phyloP scores from a whole-genome alignment of 495 filamentous ascomycete genomes.

The Sordaria brevicollis region DNA sequence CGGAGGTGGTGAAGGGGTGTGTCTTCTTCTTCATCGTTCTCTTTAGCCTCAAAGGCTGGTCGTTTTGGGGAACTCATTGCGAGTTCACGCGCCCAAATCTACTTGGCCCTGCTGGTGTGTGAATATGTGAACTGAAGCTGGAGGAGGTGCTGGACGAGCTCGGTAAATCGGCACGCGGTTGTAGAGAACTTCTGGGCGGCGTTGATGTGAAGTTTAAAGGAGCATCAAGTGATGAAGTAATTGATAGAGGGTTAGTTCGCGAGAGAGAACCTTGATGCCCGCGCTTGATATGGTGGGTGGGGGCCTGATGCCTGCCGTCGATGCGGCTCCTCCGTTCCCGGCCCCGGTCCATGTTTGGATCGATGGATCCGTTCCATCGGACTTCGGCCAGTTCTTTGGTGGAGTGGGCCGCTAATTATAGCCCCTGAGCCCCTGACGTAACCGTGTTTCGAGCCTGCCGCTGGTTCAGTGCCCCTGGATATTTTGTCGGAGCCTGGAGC shows the following conservation, averaged over 20 bases:
- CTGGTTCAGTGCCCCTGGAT: no score
- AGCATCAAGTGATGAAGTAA: neutral
- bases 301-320: neutral
- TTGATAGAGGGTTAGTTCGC: neutral
- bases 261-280: neutral
- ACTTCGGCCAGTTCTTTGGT: neutral
- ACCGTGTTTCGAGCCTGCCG: neutral
- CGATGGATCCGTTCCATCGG: neutral
- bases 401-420: neutral
- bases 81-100: neutral
- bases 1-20: constrained; percentile 63
- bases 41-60: neutral
- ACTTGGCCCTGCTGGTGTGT: neutral
- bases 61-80: neutral
- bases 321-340: neutral
- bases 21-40: constrained; percentile 40
- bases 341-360: neutral
- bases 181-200: neutral
- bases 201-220: neutral
- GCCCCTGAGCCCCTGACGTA: neutral
- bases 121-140: neutral
- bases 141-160: neutral
- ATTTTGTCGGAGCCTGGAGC: neutral
- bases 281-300: neutral
- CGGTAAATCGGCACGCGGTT: neutral